phyloP scores from a whole-genome alignment of 352 stramenopile genomes.

The Elongisporangium prolatum region DNA sequence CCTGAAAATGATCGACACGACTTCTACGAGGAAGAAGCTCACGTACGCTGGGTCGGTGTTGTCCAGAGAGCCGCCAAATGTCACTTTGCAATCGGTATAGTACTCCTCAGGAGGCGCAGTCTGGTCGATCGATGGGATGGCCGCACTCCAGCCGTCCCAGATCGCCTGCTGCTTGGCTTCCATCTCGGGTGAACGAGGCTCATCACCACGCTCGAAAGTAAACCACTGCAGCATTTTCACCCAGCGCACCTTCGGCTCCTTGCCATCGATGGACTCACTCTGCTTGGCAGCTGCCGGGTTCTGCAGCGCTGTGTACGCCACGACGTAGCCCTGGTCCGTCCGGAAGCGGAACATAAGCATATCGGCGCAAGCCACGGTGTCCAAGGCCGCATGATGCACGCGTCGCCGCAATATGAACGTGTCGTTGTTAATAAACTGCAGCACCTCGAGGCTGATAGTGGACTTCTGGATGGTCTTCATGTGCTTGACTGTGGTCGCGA shows the following conservation, averaged over 20 bases:
- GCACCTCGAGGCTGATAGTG: slow-evolving; percentile 37
- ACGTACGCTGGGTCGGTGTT: slow-evolving; percentile 34
- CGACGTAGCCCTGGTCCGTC: slow-evolving; percentile 31
- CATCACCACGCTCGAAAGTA: slow-evolving; percentile 13
- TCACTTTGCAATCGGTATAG: slow-evolving; percentile 17
- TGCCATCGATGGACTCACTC: slow-evolving; percentile 26
- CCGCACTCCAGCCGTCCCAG: not conserved
- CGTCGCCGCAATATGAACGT: slow-evolving; percentile 35
- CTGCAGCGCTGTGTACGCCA: slow-evolving; percentile 41
- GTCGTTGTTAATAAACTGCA: slow-evolving; percentile 49
- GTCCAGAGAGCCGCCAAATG: slow-evolving; percentile 37
- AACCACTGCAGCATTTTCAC: slow-evolving; percentile 51
- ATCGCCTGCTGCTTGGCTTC: not conserved
- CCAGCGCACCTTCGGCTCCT: slow-evolving; percentile 32
- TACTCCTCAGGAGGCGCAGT: too few relatives aligned
- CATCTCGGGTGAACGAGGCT: not conserved
- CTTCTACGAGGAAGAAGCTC: slow-evolving; percentile 45
- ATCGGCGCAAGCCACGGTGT: slow-evolving; percentile 43
- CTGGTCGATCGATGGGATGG: not conserved
- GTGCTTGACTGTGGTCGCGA: slow-evolving; percentile 42
- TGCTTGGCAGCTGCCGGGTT: slow-evolving; percentile 28
- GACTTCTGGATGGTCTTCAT: slow-evolving; percentile 51
- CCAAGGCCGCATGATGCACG: slow-evolving; percentile 42
- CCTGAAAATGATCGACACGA: slow-evolving; percentile 42
- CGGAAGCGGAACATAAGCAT: slow-evolving; percentile 50